These are phyloP conservation scores for Inga laurina DNA, from an alignment of 306 rosid genomes.

Conservation along the genomic window DNA sequence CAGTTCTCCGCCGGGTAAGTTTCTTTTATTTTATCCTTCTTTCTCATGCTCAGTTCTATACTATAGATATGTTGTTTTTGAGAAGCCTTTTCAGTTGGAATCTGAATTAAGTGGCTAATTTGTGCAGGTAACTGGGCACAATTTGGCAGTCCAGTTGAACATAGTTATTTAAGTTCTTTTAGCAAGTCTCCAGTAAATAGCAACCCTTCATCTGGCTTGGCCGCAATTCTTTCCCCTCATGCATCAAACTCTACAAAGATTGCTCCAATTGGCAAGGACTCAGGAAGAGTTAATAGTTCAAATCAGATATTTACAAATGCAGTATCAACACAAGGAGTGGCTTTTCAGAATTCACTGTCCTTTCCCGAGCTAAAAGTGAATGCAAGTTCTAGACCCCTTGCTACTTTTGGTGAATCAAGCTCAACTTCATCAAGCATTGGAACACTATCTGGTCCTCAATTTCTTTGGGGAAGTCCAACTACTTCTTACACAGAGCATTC, in stretches of 20 bases:
- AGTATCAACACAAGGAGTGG: slow-evolving; percentile 43
- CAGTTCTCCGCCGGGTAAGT: slow-evolving; percentile 71
- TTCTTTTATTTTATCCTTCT: slow-evolving; percentile 2
- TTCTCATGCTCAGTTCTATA: not conserved
- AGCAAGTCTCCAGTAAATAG: slow-evolving; percentile 59
- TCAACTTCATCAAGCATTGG: slow-evolving; percentile 56
- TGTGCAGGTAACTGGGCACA: slow-evolving; percentile 63
- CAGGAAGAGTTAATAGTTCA: slow-evolving; percentile 48
- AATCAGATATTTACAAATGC: slow-evolving; percentile 41
- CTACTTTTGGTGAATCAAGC: slow-evolving; percentile 47
- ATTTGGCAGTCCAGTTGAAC: slow-evolving; percentile 68
- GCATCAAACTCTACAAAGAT: slow-evolving; percentile 57
- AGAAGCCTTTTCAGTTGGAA: slow-evolving; percentile 16
- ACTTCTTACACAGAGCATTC: slow-evolving; percentile 55
- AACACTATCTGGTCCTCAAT: slow-evolving; percentile 73
- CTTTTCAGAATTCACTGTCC: slow-evolving; percentile 54
- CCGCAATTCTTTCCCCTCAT: slow-evolving; percentile 63
- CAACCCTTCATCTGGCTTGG: slow-evolving; percentile 64
- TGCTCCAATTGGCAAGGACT: slow-evolving; percentile 78
- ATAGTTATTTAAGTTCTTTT: slow-evolving; percentile 47
- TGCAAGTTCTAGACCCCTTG: slow-evolving; percentile 52
- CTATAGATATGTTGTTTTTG: not conserved
- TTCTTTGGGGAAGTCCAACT: slow-evolving; percentile 79
- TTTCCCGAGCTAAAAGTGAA: slow-evolving; percentile 52
- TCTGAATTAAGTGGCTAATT: slow-evolving; percentile 12